A percentile compares a stretch with the other conserved stretches of the same genome.
These are phyloP conservation scores for Terana coerulea DNA, from an alignment of 768 basidiomycete genomes.

Conservation along the genomic window DNA sequence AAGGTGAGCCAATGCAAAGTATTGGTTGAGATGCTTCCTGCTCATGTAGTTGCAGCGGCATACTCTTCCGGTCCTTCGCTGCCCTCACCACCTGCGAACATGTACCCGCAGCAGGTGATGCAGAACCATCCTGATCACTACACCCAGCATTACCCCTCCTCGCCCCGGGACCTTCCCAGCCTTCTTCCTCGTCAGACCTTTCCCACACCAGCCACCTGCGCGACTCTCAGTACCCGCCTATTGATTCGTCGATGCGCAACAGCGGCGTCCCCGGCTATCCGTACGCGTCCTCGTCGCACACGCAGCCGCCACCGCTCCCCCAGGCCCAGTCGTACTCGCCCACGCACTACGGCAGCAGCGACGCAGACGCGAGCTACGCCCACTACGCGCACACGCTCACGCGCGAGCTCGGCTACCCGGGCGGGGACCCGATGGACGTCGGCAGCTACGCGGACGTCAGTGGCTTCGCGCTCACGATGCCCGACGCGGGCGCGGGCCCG, in stretches of 20 bases:
- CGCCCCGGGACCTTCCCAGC: neutral
- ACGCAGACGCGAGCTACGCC: constrained; percentile 69
- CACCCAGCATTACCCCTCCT: neutral
- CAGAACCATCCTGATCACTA: neutral
- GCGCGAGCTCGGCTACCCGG: constrained; percentile 39
- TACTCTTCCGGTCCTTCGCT: neutral
- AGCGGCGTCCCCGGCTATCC: neutral
- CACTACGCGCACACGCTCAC: constrained; percentile 78
- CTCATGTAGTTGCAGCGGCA: neutral
- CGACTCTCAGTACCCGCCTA: neutral
- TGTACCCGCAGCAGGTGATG: neutral
- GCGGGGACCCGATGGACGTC: constrained; percentile 3
- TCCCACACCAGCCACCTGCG: neutral
- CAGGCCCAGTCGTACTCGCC: constrained; percentile 7
- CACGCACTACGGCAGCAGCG: constrained; percentile 17
- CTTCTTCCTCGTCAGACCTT: neutral
- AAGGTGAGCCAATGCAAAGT: too few relatives aligned
- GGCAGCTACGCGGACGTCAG: neutral
- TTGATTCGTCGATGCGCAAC: neutral
- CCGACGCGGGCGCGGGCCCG: neutral
- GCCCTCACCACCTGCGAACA: neutral
- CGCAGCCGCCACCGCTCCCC: constrained; percentile 23
- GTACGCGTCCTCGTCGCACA: neutral
- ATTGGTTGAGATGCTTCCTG: too few relatives aligned
- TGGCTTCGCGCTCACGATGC: constrained; percentile 5